A percentile compares a stretch with the other conserved stretches of the same genome.
phyloP scores from a whole-genome alignment of 192 early-diverging fungal species.

The Coemansia sp. region DNA sequence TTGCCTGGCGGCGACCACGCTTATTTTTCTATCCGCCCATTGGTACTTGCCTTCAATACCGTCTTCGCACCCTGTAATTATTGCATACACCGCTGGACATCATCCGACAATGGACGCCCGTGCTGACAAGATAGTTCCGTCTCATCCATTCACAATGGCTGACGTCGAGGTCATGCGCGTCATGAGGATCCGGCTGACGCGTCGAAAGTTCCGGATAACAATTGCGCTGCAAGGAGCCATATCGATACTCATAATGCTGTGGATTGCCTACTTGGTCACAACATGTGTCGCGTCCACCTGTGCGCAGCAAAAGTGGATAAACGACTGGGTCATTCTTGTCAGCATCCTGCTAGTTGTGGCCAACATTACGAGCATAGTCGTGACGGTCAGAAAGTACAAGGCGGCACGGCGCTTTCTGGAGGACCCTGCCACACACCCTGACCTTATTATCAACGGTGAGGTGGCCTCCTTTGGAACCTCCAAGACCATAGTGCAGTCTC shows the following conservation, averaged over 20 bases:
- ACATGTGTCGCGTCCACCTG: constrained; percentile 20
- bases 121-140: constrained; percentile 21
- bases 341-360: constrained; percentile 37
- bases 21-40: not conserved
- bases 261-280: constrained; percentile 37
- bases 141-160: constrained; percentile 46
- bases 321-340: constrained; percentile 50
- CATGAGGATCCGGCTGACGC: constrained; percentile 51
- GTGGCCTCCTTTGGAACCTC: constrained; percentile 8
- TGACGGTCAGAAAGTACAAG: constrained; percentile 43
- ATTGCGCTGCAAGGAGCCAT: constrained; percentile 30
- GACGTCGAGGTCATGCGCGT: constrained; percentile 56
- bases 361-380: constrained; percentile 36
- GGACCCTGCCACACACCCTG: constrained; percentile 46
- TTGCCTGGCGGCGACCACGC: not conserved
- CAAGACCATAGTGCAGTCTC: not conserved
- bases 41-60: not conserved
- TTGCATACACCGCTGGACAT: not conserved
- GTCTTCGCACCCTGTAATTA: not conserved
- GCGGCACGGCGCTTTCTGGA: constrained; percentile 36
- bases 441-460: constrained; percentile 48
- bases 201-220: constrained; percentile 41
- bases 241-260: constrained; percentile 37
- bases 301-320: constrained; percentile 30
- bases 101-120: constrained; percentile 15